phyloP scores from a whole-genome alignment of 768 basidiomycete species.

The Tephrocybe sp. region DNA sequence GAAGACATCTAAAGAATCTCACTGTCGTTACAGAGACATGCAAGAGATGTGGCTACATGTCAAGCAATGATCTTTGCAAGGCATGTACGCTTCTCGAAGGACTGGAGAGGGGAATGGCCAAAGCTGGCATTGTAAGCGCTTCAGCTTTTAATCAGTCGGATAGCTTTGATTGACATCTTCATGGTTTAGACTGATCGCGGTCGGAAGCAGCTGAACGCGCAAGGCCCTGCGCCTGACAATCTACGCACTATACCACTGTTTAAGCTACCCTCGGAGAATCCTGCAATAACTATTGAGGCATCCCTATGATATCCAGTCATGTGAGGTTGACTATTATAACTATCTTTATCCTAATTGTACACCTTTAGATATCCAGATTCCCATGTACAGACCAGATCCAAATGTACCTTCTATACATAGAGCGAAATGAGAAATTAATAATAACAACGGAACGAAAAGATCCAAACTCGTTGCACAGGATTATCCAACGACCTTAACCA shows the following conservation, averaged over 20 bases:
- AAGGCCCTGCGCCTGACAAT: constrained; percentile 60
- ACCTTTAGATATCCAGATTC: constrained; percentile 4
- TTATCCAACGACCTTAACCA: constrained; percentile 40
- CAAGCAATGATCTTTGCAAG: constrained; percentile 95
- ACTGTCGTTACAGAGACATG: constrained; percentile 67
- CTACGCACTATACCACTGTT: constrained; percentile 77
- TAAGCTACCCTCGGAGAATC: constrained; percentile 41
- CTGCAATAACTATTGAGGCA: constrained; percentile 39
- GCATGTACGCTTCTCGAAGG: constrained; percentile 91
- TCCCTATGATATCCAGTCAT: constrained; percentile 22
- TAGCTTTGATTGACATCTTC: constrained; percentile 2
- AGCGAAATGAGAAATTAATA: neutral
- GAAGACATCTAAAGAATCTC: constrained; percentile 4
- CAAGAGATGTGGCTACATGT: constrained; percentile 90
- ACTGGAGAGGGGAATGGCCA: constrained; percentile 78
- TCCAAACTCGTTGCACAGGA: neutral
- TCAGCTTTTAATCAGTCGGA: constrained; percentile 1
- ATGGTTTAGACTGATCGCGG: constrained; percentile 61
- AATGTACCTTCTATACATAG: constrained; percentile 2
- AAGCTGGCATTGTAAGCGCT: constrained; percentile 55
- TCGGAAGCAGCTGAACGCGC: constrained; percentile 57
- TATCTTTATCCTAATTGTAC: neutral
- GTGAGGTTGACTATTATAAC: neutral
- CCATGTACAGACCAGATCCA: constrained; percentile 3
- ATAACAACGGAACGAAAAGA: neutral